phyloP scores from a whole-genome alignment of 2,329 filamentous ascomycete species.

The Colletotrichum sp. region DNA sequence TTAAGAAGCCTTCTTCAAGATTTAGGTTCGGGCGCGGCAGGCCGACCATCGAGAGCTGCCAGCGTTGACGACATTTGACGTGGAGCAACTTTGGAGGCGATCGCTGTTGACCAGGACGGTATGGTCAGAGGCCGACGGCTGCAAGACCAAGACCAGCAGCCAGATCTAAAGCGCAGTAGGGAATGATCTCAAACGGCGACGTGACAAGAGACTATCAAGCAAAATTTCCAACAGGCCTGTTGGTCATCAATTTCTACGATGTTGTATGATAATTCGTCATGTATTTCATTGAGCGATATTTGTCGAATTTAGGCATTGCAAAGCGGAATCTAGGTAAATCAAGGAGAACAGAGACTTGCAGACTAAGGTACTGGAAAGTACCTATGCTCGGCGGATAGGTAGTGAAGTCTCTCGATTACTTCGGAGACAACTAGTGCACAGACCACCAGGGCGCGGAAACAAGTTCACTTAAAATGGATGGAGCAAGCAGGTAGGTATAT shows the following conservation, averaged over 20 bases:
- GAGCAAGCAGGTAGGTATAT: neutral
- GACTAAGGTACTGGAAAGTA: neutral
- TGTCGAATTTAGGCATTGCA: neutral
- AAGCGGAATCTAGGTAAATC: neutral
- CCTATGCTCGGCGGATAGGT: neutral
- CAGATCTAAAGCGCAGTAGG: neutral
- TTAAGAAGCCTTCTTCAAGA: conserved; percentile 9
- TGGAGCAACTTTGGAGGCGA: neutral
- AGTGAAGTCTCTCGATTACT: neutral
- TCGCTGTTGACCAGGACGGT: neutral
- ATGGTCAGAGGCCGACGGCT: neutral
- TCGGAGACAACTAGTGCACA: neutral
- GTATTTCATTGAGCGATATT: neutral
- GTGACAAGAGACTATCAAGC: neutral
- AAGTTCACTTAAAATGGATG: neutral
- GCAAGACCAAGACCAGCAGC: neutral
- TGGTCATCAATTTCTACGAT: neutral
- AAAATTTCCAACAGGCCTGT: neutral
- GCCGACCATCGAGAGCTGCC: conserved; percentile 6
- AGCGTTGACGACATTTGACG: neutral
- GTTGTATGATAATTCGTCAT: neutral
- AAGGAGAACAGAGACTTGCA: neutral
- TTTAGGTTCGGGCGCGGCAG: conserved; percentile 7
- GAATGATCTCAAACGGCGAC: neutral
- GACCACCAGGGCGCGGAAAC: neutral